A percentile compares a stretch with the other conserved stretches of the same genome.
phyloP scores from a whole-genome alignment of 805 yeast species.

The Schwanniomyces sp. region DNA sequence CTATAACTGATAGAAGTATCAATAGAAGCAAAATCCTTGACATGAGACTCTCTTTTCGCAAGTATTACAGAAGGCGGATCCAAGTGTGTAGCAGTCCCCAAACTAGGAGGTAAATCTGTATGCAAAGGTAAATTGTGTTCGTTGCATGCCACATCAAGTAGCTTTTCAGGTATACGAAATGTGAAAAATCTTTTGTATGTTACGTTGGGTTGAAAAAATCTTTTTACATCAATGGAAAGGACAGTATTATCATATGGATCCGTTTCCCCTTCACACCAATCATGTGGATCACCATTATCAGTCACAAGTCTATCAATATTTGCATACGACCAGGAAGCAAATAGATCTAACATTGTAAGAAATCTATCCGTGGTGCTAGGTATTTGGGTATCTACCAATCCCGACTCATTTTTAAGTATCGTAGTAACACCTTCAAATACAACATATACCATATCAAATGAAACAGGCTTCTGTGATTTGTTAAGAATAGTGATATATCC shows the following conservation, averaged over 20 bases:
- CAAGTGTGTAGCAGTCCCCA: slow-evolving; percentile 30
- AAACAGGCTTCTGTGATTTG: slow-evolving; percentile 27
- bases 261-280: slow-evolving; percentile 47
- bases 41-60: slow-evolving; percentile 16
- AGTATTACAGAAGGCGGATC: slow-evolving; percentile 22
- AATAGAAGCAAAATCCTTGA: slow-evolving; percentile 35
- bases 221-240: slow-evolving; percentile 35
- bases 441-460: slow-evolving; percentile 46
- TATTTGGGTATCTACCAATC: slow-evolving; percentile 20
- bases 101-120: slow-evolving; percentile 35
- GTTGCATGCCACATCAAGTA: slow-evolving; percentile 41
- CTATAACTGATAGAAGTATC: slow-evolving; percentile 36
- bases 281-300: slow-evolving; percentile 41
- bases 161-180: slow-evolving; percentile 39
- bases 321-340: slow-evolving; percentile 46
- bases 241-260: slow-evolving; percentile 40
- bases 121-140: slow-evolving; percentile 33
- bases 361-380: slow-evolving; percentile 35
- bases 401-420: slow-evolving; percentile 22
- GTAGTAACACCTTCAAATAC: slow-evolving; percentile 40
- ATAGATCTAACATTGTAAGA: slow-evolving; percentile 42
- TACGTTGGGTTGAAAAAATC: slow-evolving; percentile 35
- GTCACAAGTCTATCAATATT: slow-evolving; percentile 40
- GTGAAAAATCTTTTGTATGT: slow-evolving; percentile 44
- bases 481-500: slow-evolving; percentile 42